These are phyloP conservation scores for Nicotiana obtusifolia DNA, from an alignment of 257 asterid genomes.

Conservation along the genomic window DNA sequence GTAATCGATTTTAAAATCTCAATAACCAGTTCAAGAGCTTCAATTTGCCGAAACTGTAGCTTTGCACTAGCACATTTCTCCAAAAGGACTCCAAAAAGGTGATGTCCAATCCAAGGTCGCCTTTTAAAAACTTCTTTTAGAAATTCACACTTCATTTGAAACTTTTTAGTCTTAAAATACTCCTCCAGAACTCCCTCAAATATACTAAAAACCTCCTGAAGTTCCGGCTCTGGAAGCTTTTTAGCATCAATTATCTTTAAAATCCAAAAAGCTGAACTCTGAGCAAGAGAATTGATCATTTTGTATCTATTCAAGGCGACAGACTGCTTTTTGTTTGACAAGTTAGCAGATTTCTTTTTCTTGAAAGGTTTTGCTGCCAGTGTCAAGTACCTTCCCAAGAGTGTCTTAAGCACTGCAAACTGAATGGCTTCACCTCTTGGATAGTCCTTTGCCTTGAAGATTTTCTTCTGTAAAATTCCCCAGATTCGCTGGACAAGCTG, in stretches of 20 bases:
- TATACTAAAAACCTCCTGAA: constrained; percentile 46
- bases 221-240: constrained; percentile 48
- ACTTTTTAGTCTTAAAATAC: constrained; percentile 80
- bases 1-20: constrained; percentile 52
- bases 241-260: constrained; percentile 71
- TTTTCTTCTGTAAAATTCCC: constrained; percentile 90
- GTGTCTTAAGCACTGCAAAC: constrained; percentile 55
- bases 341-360: constrained; percentile 61
- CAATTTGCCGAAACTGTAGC: constrained; percentile 69
- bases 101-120: constrained; percentile 70
- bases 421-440: constrained; percentile 72
- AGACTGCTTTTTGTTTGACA: constrained; percentile 74
- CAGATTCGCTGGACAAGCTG: constrained; percentile 93
- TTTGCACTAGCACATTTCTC: constrained; percentile 73
- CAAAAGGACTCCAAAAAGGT: constrained; percentile 57
- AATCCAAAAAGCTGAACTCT: constrained; percentile 76
- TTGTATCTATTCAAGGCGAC: constrained; percentile 64
- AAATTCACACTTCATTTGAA: constrained; percentile 75
- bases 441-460: constrained; percentile 82
- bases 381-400: constrained; percentile 70
- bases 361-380: constrained; percentile 88
- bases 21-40: constrained; percentile 67
- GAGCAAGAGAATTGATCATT: constrained; percentile 79
- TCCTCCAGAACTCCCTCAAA: constrained; percentile 41
- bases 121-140: constrained; percentile 67